A percentile compares a stretch with the other conserved stretches of the same genome.
phyloP scores from a whole-genome alignment of 208 protist species.

The Trypanosoma lewisi region DNA sequence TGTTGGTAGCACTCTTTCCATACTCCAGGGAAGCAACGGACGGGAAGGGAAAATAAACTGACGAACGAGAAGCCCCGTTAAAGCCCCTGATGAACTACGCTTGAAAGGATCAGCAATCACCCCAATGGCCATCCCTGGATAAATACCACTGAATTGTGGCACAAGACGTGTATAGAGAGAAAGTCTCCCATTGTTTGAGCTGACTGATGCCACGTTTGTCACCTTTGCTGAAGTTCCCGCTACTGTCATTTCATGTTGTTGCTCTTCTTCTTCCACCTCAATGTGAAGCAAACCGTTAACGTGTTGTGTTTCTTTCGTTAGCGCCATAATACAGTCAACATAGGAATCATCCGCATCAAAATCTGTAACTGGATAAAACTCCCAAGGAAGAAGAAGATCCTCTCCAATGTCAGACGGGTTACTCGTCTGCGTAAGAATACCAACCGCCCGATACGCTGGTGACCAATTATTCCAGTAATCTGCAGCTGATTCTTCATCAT shows the following conservation, averaged over 20 bases:
- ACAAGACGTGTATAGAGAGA: conserved; percentile 68
- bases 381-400: conserved; percentile 64
- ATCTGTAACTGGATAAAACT: conserved; percentile 75
- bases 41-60: conserved; percentile 56
- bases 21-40: conserved; percentile 64
- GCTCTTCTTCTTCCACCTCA: conserved; percentile 34
- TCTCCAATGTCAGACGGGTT: conserved; percentile 36
- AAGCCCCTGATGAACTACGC: conserved; percentile 60
- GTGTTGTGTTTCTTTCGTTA: conserved; percentile 31
- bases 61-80: conserved; percentile 76
- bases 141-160: conserved; percentile 72
- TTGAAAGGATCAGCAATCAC: conserved; percentile 79
- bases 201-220: not conserved
- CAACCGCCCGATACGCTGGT: conserved; percentile 41
- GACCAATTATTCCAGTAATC: not conserved
- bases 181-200: conserved; percentile 23
- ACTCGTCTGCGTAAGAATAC: conserved; percentile 76
- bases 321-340: conserved; percentile 39
- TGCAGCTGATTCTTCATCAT: not conserved
- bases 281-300: conserved; percentile 19
- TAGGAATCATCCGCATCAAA: conserved; percentile 63
- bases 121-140: conserved; percentile 78
- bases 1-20: conserved; percentile 39
- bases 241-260: conserved; percentile 18
- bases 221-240: conserved; percentile 11